Conservation (phyloP, 2,329 filamentous ascomycete species). For the Trichoderma gracile region DNA sequence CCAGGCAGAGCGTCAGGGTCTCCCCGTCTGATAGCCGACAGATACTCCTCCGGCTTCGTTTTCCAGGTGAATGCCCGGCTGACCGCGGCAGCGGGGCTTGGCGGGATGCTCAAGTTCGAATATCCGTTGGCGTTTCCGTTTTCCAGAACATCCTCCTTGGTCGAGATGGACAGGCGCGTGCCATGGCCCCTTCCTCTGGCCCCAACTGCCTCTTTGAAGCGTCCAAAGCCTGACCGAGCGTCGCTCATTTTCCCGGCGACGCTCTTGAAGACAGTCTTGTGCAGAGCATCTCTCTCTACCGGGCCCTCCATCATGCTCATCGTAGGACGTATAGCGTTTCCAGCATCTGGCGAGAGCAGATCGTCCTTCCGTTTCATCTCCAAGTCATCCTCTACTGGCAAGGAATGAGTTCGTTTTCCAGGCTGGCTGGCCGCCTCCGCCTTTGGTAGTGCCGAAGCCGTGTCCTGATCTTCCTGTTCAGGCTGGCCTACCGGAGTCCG, state of each 20-base stretch:
- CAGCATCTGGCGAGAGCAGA: conserved; percentile 45
- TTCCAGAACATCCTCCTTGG: conserved; percentile 54
- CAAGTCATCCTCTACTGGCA: conserved; percentile 54
- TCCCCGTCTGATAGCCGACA: conserved; percentile 44
- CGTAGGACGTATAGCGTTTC: conserved; percentile 47
- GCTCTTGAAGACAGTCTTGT: conserved; percentile 72
- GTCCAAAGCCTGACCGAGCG: conserved; percentile 76
- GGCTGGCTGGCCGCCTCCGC: conserved; percentile 48
- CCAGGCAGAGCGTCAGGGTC: conserved; percentile 35
- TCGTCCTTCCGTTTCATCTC: conserved; percentile 51
- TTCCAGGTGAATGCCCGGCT: conserved; percentile 64
- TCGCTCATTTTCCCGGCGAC: conserved; percentile 78
- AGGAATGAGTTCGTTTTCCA: conserved; percentile 52
- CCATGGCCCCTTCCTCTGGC: conserved; percentile 55
- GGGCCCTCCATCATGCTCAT: conserved; percentile 50
- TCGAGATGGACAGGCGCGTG: conserved; percentile 50
- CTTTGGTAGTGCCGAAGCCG: conserved; percentile 52
- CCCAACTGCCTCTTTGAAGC: conserved; percentile 72
- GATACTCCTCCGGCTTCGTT: conserved; percentile 62
- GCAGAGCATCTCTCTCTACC: conserved; percentile 58
- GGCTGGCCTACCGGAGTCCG: conserved; percentile 57
- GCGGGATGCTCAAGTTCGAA: conserved; percentile 33
- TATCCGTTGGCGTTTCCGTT: conserved; percentile 28
- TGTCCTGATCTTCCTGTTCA: conserved; percentile 46
- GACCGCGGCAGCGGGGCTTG: conserved; percentile 43